phyloP scores from a whole-genome alignment of 208 protist genomes.

The Crithidia brevicula region DNA sequence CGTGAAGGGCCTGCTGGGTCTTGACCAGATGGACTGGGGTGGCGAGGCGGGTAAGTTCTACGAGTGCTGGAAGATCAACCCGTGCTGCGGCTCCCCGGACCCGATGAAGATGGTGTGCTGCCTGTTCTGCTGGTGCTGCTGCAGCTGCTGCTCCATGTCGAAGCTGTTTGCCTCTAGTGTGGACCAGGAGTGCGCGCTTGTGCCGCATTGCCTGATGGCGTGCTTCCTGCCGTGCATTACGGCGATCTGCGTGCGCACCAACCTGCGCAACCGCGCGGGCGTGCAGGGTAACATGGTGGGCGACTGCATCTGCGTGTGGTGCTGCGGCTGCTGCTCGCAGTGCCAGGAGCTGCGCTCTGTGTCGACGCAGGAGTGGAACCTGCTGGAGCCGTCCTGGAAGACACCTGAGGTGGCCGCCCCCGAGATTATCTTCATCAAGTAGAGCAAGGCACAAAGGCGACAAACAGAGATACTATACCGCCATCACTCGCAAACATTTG shows the following conservation, averaged over 20 bases:
- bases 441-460: not conserved
- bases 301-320: constrained; percentile 63
- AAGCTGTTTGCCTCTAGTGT: constrained; percentile 64
- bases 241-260: constrained; percentile 50
- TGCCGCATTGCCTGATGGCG: constrained; percentile 55
- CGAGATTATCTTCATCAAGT: constrained; percentile 40
- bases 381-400: constrained; percentile 37
- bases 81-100: constrained; percentile 67
- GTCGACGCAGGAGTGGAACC: constrained; percentile 44
- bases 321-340: constrained; percentile 56
- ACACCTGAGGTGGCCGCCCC: constrained; percentile 24
- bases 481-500: not conserved
- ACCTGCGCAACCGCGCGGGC: constrained; percentile 54
- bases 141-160: constrained; percentile 44
- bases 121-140: constrained; percentile 52
- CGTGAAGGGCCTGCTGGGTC: constrained; percentile 21
- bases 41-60: constrained; percentile 62
- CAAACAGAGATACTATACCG: not conserved
- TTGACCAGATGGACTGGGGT: constrained; percentile 62
- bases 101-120: constrained; percentile 39
- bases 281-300: constrained; percentile 62
- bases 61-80: constrained; percentile 64
- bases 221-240: constrained; percentile 44
- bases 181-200: constrained; percentile 53
- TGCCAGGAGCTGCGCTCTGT: constrained; percentile 65